Base-by-base conservation (phyloP, 75 land plant species). In the Cupressus sempervirens region DNA sequence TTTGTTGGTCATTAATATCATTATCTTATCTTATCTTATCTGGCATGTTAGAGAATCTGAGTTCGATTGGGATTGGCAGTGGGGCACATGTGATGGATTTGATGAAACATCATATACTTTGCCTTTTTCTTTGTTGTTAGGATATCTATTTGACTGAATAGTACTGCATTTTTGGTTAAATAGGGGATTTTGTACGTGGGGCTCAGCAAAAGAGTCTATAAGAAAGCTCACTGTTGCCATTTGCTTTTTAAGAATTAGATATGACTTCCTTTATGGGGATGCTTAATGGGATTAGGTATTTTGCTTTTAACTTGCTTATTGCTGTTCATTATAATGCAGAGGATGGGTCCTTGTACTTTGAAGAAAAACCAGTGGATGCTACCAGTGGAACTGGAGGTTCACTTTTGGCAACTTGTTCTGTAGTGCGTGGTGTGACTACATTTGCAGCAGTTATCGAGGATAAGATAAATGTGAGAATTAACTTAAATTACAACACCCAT, bases 301-400 rank as follows among this genome's bases (percentile, higher is more conserved):
- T 3, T 38, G 5, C n/a, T 40, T 9, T 54, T 68, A 20, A 77
- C 16, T 56, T 32, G 48, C 56, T 52, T 82, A 41, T 35, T 35
- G 48, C 30, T 36, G 23, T 16, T 77, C 62, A 4, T 72, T 72
- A 32, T 52, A 5, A 26, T 84, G 72, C 85, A 95, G 97, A 91
- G 88, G 94, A 95, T 86, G 95, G 93, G 20, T 79, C 93, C 13
- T 87, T 86, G 15, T 95, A 90, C 83, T 94, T 95, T 86, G 92
- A 90, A 83, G 97, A 93, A 41, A 94, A 92, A 85, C 56, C 82
- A 85, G 86, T 90, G 80, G 91, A 90, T 88, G 87, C 83, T 36
- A 80, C 9, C 41, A 70, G 77, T 68, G 91, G 86, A 40, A 82
- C 86, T 46, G 85, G 86, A 35, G 90, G 93, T 52, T 88, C 95